Evolutionary conservation across 2,329 filamentous ascomycete species (phyloP).

Genomic region (Conoideocrella luteorostrata): DNA sequence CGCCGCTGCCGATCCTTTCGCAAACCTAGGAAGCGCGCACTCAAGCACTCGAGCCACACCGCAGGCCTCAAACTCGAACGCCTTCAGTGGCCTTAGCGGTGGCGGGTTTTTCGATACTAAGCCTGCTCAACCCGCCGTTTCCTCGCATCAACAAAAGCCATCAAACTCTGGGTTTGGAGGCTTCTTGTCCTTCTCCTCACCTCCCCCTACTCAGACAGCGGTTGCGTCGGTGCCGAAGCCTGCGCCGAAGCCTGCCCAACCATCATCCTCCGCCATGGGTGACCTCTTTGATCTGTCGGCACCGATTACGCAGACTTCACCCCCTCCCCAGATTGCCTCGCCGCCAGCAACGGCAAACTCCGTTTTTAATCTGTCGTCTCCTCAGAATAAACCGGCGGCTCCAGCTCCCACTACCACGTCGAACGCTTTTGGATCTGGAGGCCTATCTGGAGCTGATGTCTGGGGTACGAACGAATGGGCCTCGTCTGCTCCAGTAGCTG

Average conservation of each 20-base stretch:
- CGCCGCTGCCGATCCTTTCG: constrained; percentile 48
- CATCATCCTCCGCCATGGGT: constrained; percentile 56
- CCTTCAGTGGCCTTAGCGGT: constrained; percentile 54
- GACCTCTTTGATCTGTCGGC: constrained; percentile 77
- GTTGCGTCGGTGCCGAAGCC: constrained; percentile 32
- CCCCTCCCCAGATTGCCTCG: constrained; percentile 31
- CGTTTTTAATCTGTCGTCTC: constrained; percentile 73
- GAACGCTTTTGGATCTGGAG: constrained; percentile 31
- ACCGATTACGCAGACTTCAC: constrained; percentile 40
- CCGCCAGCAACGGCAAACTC: constrained; percentile 46
- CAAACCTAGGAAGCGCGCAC: constrained; percentile 43
- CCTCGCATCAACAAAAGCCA: constrained; percentile 43
- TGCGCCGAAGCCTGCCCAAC: constrained; percentile 34
- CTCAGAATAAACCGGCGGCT: constrained; percentile 38
- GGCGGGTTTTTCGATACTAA: constrained; percentile 79
- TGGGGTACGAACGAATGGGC: constrained; percentile 88
- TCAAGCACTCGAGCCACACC: constrained; percentile 27
- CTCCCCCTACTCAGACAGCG: constrained; percentile 25
- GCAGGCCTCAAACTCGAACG: constrained; percentile 28
- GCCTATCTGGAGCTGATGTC: constrained; percentile 55
- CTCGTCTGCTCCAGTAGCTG: constrained; percentile 23
- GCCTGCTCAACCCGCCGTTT: constrained; percentile 50
- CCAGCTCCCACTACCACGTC: constrained; percentile 29
- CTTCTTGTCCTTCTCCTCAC: constrained; percentile 54
- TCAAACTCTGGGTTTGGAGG: constrained; percentile 59